phyloP scores from a whole-genome alignment of 768 basidiomycete genomes.

The Mycena maculata region DNA sequence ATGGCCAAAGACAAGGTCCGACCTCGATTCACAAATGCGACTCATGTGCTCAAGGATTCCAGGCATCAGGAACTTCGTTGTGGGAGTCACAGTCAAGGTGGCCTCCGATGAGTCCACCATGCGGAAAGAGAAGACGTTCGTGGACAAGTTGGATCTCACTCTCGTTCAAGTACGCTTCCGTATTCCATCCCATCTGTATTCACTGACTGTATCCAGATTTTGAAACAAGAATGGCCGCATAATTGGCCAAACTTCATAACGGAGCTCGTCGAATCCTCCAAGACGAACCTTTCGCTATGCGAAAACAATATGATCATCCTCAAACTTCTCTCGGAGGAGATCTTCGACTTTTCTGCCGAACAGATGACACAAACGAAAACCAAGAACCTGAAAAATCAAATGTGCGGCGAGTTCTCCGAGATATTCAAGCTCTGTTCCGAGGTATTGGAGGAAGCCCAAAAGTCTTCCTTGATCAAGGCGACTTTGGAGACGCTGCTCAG shows the following conservation, averaged over 20 bases:
- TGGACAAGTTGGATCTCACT: slow-evolving; percentile 97
- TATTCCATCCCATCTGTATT: slow-evolving; percentile 19
- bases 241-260: slow-evolving; percentile 99
- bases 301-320: slow-evolving; percentile 99
- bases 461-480: slow-evolving; percentile 92
- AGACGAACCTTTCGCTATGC: slow-evolving; percentile 94
- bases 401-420: slow-evolving; percentile 97
- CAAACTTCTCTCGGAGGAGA: slow-evolving; percentile 96
- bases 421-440: slow-evolving; percentile 98
- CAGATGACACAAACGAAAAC: slow-evolving; percentile 99
- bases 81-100: slow-evolving; percentile 91
- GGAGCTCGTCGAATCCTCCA: slow-evolving; percentile 96
- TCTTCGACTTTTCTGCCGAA: slow-evolving; percentile 98
- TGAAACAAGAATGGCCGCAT: slow-evolving; percentile 99
- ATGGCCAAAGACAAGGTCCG: slow-evolving; percentile 90
- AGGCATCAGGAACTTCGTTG: slow-evolving; percentile 98
- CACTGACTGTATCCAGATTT: slow-evolving; percentile 68
- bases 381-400: slow-evolving; percentile 96
- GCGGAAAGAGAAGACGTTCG: slow-evolving; percentile 92
- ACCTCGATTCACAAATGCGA: slow-evolving; percentile 6
- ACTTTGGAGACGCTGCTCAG: slow-evolving; percentile 94
- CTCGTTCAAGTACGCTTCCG: slow-evolving; percentile 82
- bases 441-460: slow-evolving; percentile 96
- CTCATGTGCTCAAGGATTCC: slow-evolving; percentile 25
- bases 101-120: slow-evolving; percentile 91